Conservation (phyloP, 2,329 filamentous ascomycete species). For the Pseudocercospora eumusae region DNA sequence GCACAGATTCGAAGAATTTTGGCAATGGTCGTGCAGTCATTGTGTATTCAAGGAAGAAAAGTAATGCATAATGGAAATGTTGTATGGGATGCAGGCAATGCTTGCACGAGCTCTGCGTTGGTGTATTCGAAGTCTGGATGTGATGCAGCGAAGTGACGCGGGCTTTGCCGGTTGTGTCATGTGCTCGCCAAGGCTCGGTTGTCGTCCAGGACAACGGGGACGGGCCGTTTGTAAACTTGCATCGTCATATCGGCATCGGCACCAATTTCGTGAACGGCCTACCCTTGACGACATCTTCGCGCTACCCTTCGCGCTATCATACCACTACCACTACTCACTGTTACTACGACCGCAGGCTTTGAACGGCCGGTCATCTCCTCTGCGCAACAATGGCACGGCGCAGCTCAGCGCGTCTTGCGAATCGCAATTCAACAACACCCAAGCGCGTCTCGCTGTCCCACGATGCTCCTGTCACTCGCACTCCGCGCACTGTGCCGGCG, state of each 20-base stretch:
- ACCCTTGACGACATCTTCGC: no score
- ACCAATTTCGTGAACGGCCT: no score
- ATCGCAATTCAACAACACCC: constrained; percentile 35
- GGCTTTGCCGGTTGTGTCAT: no score
- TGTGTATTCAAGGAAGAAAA: constrained; percentile 1
- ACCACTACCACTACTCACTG: constrained; percentile 1
- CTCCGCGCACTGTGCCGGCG: constrained; percentile 38
- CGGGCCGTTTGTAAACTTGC: neutral
- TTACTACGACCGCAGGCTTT: neutral
- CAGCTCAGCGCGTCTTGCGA: constrained; percentile 39
- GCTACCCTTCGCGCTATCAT: no score
- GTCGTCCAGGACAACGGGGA: neutral
- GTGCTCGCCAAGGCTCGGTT: neutral
- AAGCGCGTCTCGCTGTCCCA: constrained; percentile 41
- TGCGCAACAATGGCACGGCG: constrained; percentile 38
- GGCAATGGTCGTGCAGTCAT: constrained; percentile 6
- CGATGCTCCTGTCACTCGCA: constrained; percentile 33
- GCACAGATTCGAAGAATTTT: neutral
- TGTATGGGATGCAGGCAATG: neutral
- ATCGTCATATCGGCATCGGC: neutral
- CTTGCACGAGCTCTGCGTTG: no score
- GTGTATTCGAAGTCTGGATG: no score
- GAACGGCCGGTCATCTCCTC: neutral
- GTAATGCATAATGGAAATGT: constrained; percentile 7
- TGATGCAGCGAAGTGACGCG: no score